These are phyloP conservation scores for Lepraria neglecta DNA, from an alignment of 495 filamentous ascomycete species.

Conservation along the genomic window DNA sequence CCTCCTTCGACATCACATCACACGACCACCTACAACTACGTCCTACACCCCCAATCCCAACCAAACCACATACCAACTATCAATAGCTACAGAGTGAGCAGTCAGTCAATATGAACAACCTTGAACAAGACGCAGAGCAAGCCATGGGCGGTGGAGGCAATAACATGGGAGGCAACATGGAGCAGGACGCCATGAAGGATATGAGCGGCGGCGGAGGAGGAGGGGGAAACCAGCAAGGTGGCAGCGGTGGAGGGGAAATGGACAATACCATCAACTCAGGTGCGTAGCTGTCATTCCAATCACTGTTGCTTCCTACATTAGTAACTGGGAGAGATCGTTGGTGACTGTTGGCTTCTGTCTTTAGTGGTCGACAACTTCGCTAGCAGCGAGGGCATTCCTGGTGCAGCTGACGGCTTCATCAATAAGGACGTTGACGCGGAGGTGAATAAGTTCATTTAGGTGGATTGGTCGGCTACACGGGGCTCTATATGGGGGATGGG, in stretches of 20 bases:
- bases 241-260: not conserved
- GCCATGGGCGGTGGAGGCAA: not conserved
- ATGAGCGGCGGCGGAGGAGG: slow-evolving; percentile 4
- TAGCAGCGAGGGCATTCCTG: slow-evolving; percentile 5
- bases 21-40: not conserved
- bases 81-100: not conserved
- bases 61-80: not conserved
- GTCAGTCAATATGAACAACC: not conserved
- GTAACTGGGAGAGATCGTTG: not conserved
- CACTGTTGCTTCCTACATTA: not conserved
- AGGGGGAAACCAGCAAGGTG: not conserved
- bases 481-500: too few relatives aligned
- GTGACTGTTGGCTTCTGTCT: not conserved
- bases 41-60: too few relatives aligned
- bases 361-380: slow-evolving; percentile 10
- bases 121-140: slow-evolving; percentile 9
- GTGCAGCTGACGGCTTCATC: not conserved
- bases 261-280: not conserved
- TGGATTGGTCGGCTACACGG: not conserved
- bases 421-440: slow-evolving; percentile 18
- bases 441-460: slow-evolving; percentile 15
- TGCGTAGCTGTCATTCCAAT: not conserved
- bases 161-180: not conserved
- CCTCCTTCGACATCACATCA: slow-evolving; percentile 1
- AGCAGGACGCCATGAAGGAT: slow-evolving; percentile 4